Base-by-base conservation (phyloP, 306 rosid genomes). In the Prunus dulcis region DNA sequence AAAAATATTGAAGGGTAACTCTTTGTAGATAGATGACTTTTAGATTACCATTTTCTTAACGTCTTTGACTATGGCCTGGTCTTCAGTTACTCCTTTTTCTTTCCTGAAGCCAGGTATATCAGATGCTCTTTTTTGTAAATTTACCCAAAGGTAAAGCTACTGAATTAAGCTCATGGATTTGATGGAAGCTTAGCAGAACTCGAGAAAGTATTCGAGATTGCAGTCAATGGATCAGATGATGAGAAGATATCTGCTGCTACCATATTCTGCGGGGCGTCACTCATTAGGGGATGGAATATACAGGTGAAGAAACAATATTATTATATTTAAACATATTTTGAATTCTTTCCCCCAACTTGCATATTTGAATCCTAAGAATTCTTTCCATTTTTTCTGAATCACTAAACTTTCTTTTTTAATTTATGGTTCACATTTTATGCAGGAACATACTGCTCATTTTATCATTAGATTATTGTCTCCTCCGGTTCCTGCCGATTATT, bases 161-260 rank as follows among this genome's bases (percentile, higher is more conserved):
- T 93, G 97, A 96, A 91, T 86, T 96, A 95, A 86, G 90, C 98
- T 96, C 93, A 88, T 96, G 97, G 96, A 79, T 96, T 96, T 91
- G 88, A 92, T 96, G 99, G 97, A 96, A 92, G 99, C 89, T 92
- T 96, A 86, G 96, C 99, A 91, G 99, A 96, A 66, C 89, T 96
- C 82, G 91, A 96, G 89, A 96, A 91, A 78, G 78, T 89, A 79
- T 92, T 91, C 80, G 93, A 87, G 84, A 71, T 92, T 83, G 98
- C 96, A 79, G 84, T 83, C 81, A 85, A 87, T 67, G 99, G 97
- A 91, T 86, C 99, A 58, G 86, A 92, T 64, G 96, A 89, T 67
- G 97, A 92, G 84, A 96, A 87, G 93, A 88, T 92, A 80, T 91
- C 93, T 77, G 97, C 97, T 74, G 97, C 97, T 57, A 85, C 93